These are phyloP conservation scores for Agrocybe chaxingu DNA, from an alignment of 768 basidiomycete genomes.

Conservation along the genomic window DNA sequence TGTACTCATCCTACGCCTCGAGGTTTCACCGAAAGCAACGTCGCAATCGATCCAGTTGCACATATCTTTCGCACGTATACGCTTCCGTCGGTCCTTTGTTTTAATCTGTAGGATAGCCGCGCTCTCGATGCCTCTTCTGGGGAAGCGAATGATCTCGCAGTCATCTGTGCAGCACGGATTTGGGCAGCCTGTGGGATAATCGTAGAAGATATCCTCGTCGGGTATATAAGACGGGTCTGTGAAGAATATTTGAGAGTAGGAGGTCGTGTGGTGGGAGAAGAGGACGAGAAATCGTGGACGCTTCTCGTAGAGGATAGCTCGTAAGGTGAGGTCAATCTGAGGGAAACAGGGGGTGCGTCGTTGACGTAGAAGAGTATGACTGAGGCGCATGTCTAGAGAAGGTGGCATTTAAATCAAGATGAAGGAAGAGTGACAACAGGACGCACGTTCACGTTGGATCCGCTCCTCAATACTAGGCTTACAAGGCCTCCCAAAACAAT, in stretches of 20 bases:
- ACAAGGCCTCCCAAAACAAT: slow-evolving; percentile 58
- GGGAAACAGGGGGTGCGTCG: slow-evolving; percentile 79
- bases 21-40: slow-evolving; percentile 52
- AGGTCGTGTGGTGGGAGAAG: slow-evolving; percentile 78
- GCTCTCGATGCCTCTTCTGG: slow-evolving; percentile 56
- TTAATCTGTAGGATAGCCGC: slow-evolving; percentile 64
- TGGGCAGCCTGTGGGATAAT: slow-evolving; percentile 77
- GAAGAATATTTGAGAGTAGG: slow-evolving; percentile 81
- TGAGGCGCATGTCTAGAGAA: slow-evolving; percentile 58
- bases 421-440: slow-evolving; percentile 2
- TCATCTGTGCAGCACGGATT: slow-evolving; percentile 79
- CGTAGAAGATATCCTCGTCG: slow-evolving; percentile 67
- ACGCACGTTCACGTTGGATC: slow-evolving; percentile 72
- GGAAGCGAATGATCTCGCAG: slow-evolving; percentile 81
- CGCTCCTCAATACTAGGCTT: slow-evolving; percentile 65
- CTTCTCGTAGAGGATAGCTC: slow-evolving; percentile 75
- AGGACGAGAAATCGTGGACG: slow-evolving; percentile 73
- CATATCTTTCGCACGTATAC: slow-evolving; percentile 58
- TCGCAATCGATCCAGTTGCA: slow-evolving; percentile 83
- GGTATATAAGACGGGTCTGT: slow-evolving; percentile 70
- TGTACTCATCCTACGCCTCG: slow-evolving; percentile 12
- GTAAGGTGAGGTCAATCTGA: slow-evolving; percentile 75
- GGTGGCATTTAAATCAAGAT: neutral
- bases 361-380: slow-evolving; percentile 63
- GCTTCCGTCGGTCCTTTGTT: slow-evolving; percentile 46